Conservation (phyloP, 306 rosid genomes). For the Prunus davidiana region DNA sequence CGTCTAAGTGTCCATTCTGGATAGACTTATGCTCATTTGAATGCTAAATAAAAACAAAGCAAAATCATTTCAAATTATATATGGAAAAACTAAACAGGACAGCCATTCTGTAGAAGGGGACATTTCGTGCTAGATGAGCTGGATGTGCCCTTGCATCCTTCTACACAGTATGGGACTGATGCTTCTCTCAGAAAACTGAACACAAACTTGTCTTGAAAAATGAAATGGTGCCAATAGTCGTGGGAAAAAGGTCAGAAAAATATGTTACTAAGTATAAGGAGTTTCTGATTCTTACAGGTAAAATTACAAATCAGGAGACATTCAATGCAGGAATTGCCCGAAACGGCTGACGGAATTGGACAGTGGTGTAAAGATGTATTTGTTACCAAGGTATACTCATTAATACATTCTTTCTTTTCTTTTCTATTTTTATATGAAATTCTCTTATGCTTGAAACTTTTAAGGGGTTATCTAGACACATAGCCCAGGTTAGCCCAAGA, state of each 20-base stretch:
- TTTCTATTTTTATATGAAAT: not conserved
- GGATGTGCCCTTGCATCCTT: not conserved
- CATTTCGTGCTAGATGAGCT: not conserved
- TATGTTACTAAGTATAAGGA: not conserved
- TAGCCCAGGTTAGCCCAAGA: too few relatives aligned
- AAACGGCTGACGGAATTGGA: slow-evolving; percentile 64
- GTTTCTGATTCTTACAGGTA: slow-evolving; percentile 36
- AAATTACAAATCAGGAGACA: slow-evolving; percentile 75
- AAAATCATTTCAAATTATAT: not conserved
- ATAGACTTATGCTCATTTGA: not conserved
- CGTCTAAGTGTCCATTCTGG: not conserved
- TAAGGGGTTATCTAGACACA: too few relatives aligned
- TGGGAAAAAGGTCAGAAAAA: not conserved
- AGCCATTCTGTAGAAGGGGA: not conserved
- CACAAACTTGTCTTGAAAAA: not conserved
- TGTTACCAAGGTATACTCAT: slow-evolving; percentile 56
- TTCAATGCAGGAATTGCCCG: slow-evolving; percentile 66
- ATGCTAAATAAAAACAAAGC: not conserved
- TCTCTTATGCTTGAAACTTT: not conserved
- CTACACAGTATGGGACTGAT: not conserved
- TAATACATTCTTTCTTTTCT: not conserved
- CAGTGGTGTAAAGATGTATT: slow-evolving; percentile 86
- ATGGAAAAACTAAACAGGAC: not conserved
- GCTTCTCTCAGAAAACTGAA: not conserved
- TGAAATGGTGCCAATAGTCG: not conserved